A percentile compares a stretch with the other conserved stretches of the same genome.
Evolutionary conservation across 2,329 filamentous ascomycete genomes (phyloP).

Genomic region (Periconia digitata): DNA sequence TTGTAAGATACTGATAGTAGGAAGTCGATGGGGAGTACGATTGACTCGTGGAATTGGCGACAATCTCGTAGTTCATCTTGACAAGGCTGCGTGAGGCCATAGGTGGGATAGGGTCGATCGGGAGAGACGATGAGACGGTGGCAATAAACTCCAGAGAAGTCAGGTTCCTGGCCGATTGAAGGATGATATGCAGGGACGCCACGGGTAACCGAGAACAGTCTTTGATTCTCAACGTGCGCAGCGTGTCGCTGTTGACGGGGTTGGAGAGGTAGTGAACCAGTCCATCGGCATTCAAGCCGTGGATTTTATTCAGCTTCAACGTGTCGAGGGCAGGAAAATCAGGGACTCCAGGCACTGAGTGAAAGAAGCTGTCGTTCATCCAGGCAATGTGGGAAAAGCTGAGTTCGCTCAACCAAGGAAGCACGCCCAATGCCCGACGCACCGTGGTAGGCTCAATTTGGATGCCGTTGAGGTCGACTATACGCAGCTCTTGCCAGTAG

Average conservation of each 20-base stretch:
- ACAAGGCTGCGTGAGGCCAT: conserved; percentile 69
- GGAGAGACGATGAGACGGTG: conserved; percentile 59
- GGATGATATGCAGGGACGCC: conserved; percentile 61
- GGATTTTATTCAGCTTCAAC: conserved; percentile 71
- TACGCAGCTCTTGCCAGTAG: conserved; percentile 71
- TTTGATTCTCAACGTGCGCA: conserved; percentile 70
- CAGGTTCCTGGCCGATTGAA: conserved; percentile 61
- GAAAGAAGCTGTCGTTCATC: conserved; percentile 78
- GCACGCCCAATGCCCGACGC: conserved; percentile 68
- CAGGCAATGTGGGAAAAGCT: conserved; percentile 70
- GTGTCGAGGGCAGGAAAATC: conserved; percentile 74
- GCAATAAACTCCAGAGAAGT: conserved; percentile 61
- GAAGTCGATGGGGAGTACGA: conserved; percentile 55
- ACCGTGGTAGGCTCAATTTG: conserved; percentile 71
- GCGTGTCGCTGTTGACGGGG: conserved; percentile 54
- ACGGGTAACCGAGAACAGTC: conserved; percentile 68
- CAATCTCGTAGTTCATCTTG: conserved; percentile 82
- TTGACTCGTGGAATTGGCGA: conserved; percentile 60
- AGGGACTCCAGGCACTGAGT: conserved; percentile 64
- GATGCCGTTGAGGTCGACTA: conserved; percentile 69
- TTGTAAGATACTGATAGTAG: conserved; percentile 84
- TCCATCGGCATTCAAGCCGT: conserved; percentile 71
- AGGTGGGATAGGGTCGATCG: conserved; percentile 60
- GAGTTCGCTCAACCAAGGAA: conserved; percentile 70
- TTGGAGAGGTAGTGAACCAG: conserved; percentile 69